Conservation (phyloP, 371 early-diverging fungal species). For the Syncephalastrum sp. region DNA sequence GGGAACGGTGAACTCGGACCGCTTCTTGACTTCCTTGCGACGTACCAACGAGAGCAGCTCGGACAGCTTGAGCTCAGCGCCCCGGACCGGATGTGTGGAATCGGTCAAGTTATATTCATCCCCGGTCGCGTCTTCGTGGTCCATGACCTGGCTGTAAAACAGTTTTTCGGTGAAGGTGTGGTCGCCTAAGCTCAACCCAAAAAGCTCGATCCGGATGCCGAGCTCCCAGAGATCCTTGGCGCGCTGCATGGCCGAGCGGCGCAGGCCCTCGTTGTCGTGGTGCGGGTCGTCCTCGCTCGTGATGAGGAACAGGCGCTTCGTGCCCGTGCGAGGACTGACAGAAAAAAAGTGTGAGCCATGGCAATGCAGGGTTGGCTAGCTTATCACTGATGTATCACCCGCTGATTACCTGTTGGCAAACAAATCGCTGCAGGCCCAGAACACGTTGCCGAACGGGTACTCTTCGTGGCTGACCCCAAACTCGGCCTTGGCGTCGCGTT, state of each 20-base stretch:
- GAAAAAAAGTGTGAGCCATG: not conserved
- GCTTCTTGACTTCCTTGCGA: slow-evolving; percentile 58
- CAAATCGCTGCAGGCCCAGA: slow-evolving; percentile 61
- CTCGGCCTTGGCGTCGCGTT: slow-evolving; percentile 29
- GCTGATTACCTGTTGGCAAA: slow-evolving; percentile 51
- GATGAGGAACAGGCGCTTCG: slow-evolving; percentile 66
- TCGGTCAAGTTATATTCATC: no score
- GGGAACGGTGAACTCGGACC: slow-evolving; percentile 51
- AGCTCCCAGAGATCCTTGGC: slow-evolving; percentile 56
- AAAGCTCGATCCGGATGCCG: slow-evolving; percentile 58
- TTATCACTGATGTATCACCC: no score
- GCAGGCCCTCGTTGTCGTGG: slow-evolving; percentile 34
- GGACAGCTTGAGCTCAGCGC: slow-evolving; percentile 18
- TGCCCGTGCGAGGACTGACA: slow-evolving; percentile 31
- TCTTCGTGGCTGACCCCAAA: slow-evolving; percentile 51
- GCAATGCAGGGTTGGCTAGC: no score
- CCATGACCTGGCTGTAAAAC: slow-evolving; percentile 39
- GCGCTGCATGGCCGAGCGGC: slow-evolving; percentile 54
- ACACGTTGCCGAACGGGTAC: slow-evolving; percentile 60
- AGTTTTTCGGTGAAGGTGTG: slow-evolving; percentile 40
- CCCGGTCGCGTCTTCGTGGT: slow-evolving; percentile 12
- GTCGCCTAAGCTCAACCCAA: slow-evolving; percentile 48
- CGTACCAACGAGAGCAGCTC: slow-evolving; percentile 48
- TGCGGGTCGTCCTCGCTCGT: slow-evolving; percentile 71
- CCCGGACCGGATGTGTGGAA: not conserved